Conservation (phyloP, 495 filamentous ascomycete genomes). For the Aspergillus cavernicola region DNA sequence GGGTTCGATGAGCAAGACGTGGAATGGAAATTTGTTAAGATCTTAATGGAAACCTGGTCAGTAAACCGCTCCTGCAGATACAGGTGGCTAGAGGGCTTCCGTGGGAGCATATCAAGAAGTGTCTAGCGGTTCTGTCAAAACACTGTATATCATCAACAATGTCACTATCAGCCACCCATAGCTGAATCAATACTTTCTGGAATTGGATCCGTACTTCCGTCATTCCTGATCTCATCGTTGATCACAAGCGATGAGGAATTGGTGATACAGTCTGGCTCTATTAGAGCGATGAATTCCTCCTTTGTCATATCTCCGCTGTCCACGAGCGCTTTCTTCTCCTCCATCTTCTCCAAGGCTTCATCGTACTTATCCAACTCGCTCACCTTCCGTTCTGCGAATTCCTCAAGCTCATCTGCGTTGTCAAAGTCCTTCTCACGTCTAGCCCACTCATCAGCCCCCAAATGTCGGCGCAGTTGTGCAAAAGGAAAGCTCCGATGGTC, state of each 20-base stretch:
- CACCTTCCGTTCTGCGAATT: constrained; percentile 21
- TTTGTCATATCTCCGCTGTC: constrained; percentile 27
- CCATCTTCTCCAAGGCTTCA: constrained; percentile 26
- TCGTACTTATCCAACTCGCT: constrained; percentile 24
- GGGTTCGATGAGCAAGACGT: too few species aligned
- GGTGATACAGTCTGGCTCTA: not conserved
- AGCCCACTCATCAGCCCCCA: constrained; percentile 26
- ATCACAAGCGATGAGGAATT: not conserved
- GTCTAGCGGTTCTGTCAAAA: too few species aligned
- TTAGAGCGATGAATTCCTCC: constrained; percentile 23
- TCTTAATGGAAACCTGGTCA: too few species aligned
- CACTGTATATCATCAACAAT: too few species aligned
- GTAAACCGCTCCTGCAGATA: too few species aligned
- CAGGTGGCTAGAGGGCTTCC: too few species aligned
- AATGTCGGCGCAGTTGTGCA: constrained; percentile 25
- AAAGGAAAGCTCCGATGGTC: constrained; percentile 28
- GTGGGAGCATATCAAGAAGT: too few species aligned
- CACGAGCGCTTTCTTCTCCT: constrained; percentile 23
- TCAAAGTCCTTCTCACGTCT: constrained; percentile 19
- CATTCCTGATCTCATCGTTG: not conserved
- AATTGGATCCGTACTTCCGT: not conserved
- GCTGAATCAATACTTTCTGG: not conserved
- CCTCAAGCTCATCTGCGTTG: constrained; percentile 15
- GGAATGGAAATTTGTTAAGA: too few species aligned
- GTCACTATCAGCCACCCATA: too few species aligned